Base-by-base conservation (phyloP, 306 rosid species). In the Prosopis cineraria region DNA sequence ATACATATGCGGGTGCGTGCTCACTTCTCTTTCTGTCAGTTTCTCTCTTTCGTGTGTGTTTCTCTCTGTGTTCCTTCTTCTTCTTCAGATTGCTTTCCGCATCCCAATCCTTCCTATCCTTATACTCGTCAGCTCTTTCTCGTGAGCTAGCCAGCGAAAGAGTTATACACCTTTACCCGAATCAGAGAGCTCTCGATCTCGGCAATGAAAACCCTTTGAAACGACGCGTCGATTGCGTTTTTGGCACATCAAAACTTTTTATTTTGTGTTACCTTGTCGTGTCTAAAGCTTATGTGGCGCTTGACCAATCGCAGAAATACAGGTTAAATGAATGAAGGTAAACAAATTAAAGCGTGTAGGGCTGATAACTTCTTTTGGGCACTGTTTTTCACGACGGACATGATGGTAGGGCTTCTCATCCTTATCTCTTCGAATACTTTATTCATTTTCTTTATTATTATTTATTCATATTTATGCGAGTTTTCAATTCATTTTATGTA, bases 11-110 rank as follows among this genome's bases (percentile, higher is more conserved):
- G 71, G 77, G 80, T 88, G 89, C 47, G 91, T 83, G 91, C 89
- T 88, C 85, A 75, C 84, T 83, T 16, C 70, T 85, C 86, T 74
- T 43, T 80, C 87, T 85, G 91, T 85, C 89, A 75, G 70, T 74
- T 77, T 72, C 80, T 59, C 70, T 6, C 40, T 29, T 12, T 45
- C 9, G 3, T 7, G 6, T 44, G 5, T 36, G 0, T 44, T 0
- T 44, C 33, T 27, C 24, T 34, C 27, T 70, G 25, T 16, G 3
- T 36, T 41, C 30, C 56, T 36, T 29, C 58, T 36, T 31, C 10
- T n/a, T n/a, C 68, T 24, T 22, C 77, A 31, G 25, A 3, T 52
- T 11, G 33, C 63, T 27, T 4, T 58, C 65, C 65, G 27, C 65
- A 17, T 58, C 36, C 27, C 19, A 27, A 5, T n/a, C 36, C n/a